Evolutionary conservation across 805 yeast genomes (phyloP).

Genomic region (Yamadazyma paraphyllophila): DNA sequence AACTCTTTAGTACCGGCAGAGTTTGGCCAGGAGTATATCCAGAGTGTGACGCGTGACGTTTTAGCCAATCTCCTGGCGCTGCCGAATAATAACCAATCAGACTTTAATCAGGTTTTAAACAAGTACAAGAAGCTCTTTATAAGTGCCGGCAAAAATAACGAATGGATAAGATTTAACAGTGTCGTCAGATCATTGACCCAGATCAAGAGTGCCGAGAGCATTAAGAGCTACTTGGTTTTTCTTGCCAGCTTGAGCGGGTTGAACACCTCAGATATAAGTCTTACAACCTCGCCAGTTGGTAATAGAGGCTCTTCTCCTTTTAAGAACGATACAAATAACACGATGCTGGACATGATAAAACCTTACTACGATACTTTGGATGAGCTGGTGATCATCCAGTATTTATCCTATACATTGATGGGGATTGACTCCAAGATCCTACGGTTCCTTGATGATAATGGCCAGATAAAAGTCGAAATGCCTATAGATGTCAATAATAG

Average conservation of each 20-base stretch:
- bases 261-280: background rate
- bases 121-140: constrained; percentile 24
- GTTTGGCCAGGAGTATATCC: constrained; percentile 33
- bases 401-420: constrained; percentile 52
- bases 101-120: constrained; percentile 20
- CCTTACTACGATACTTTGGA: constrained; percentile 32
- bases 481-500: constrained; percentile 58
- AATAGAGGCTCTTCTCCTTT: background rate
- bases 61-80: constrained; percentile 7
- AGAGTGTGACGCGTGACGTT: constrained; percentile 31
- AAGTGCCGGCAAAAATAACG: constrained; percentile 23
- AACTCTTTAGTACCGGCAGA: constrained; percentile 36
- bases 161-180: constrained; percentile 34
- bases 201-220: constrained; percentile 28
- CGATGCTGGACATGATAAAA: constrained; percentile 13
- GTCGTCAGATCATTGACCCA: constrained; percentile 29
- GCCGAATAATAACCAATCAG: constrained; percentile 2
- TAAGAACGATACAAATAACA: background rate
- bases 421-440: constrained; percentile 63
- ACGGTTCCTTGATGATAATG: constrained; percentile 35
- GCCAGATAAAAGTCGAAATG: constrained; percentile 28
- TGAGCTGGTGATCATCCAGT: constrained; percentile 38
- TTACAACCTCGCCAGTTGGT: background rate
- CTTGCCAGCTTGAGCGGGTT: constrained; percentile 21
- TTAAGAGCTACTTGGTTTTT: constrained; percentile 34